Conservation (phyloP, 306 rosid genomes). For the Inga laurina region DNA sequence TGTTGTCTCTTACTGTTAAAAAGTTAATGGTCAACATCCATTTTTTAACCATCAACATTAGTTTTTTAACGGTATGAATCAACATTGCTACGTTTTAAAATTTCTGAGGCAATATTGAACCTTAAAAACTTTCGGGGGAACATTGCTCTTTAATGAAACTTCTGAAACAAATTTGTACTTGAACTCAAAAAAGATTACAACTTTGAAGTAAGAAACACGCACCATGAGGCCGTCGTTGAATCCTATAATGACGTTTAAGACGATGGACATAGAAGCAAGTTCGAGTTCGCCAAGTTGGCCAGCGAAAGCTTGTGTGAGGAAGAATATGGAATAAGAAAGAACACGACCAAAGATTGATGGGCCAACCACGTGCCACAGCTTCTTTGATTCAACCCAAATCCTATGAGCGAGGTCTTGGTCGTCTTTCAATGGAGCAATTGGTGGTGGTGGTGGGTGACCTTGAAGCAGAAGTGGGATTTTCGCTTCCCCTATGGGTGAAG, state of each 20-base stretch:
- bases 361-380: slow-evolving; percentile 80
- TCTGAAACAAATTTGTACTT: too few species aligned
- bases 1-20: too few species aligned
- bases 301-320: not conserved
- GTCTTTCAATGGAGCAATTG: not conserved
- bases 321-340: not conserved
- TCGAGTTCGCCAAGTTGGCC: not conserved
- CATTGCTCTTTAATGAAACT: too few species aligned
- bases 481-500: slow-evolving; percentile 34
- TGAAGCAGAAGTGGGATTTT: slow-evolving; percentile 43
- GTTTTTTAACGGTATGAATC: too few species aligned
- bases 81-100: too few species aligned
- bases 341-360: slow-evolving; percentile 54
- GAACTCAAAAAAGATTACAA: not conserved
- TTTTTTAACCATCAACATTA: too few species aligned
- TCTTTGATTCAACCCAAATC: slow-evolving; percentile 62
- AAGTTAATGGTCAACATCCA: too few species aligned
- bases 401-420: slow-evolving; percentile 27
- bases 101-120: too few species aligned
- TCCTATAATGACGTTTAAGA: not conserved
- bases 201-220: not conserved
- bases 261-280: not conserved
- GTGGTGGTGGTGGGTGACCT: not conserved
- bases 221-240: not conserved
- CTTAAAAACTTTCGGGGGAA: too few species aligned